phyloP scores from a whole-genome alignment of 2,329 filamentous ascomycete species.

The Sporothrix globosa region DNA sequence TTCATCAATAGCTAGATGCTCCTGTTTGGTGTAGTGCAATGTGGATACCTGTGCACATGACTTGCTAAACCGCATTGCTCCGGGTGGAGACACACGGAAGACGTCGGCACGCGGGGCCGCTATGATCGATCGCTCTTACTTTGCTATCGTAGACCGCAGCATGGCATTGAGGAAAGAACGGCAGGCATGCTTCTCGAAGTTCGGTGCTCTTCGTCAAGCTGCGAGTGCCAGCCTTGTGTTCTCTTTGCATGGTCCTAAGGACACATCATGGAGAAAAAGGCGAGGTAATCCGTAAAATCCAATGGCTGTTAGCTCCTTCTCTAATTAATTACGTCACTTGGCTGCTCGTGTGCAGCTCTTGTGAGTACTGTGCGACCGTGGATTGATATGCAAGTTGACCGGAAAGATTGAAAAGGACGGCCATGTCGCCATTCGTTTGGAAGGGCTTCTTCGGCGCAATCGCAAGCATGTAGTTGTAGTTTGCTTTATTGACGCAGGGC shows the following conservation, averaged over 20 bases:
- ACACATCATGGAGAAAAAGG: not conserved
- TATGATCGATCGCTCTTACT: conserved; percentile 14
- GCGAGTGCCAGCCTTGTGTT: too few relatives aligned
- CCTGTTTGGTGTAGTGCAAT: not conserved
- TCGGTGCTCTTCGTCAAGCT: too few relatives aligned
- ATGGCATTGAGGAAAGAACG: conserved; percentile 13
- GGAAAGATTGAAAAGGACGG: not conserved
- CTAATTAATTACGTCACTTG: not conserved
- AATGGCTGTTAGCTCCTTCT: not conserved
- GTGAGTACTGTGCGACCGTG: conserved; percentile 1
- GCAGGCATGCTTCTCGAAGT: not conserved
- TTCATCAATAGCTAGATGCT: not conserved
- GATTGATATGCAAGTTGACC: conserved; percentile 3
- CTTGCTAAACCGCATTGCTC: conserved; percentile 2
- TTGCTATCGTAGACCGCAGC: not conserved
- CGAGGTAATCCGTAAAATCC: not conserved
- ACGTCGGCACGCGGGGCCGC: conserved; percentile 25
- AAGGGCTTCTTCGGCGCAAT: not conserved
- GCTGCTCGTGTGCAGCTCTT: not conserved
- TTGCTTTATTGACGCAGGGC: not conserved
- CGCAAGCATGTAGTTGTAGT: not conserved
- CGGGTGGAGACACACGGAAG: conserved; percentile 19
- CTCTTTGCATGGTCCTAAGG: too few relatives aligned
- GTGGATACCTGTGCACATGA: conserved; percentile 20
- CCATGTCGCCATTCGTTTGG: conserved; percentile 17